Conservation (phyloP, 176 grass and related monocot species). For the Carex littledalei region DNA sequence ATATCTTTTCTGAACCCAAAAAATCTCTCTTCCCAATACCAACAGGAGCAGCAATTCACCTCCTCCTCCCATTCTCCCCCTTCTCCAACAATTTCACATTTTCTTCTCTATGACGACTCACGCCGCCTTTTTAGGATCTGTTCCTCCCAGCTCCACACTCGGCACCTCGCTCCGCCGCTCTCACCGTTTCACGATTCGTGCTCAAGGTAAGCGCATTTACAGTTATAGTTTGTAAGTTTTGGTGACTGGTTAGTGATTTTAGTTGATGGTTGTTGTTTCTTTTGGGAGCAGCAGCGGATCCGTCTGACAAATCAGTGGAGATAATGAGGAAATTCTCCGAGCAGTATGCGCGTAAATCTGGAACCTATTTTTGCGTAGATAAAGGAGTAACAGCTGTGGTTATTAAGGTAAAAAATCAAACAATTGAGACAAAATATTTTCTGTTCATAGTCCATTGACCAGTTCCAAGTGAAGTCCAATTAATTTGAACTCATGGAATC, state of each 20-base stretch:
- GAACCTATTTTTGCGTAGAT: slow-evolving; percentile 80
- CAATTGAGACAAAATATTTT: not conserved
- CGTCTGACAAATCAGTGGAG: slow-evolving; percentile 73
- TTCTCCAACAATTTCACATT: not conserved
- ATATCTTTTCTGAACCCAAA: slow-evolving; percentile 7
- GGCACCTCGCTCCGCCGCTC: not conserved
- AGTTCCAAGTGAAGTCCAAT: not conserved
- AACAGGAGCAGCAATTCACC: not conserved
- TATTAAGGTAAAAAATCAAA: slow-evolving; percentile 50
- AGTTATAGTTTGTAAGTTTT: not conserved
- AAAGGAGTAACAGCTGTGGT: slow-evolving; percentile 93
- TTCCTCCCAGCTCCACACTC: not conserved
- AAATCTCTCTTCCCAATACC: slow-evolving; percentile 16
- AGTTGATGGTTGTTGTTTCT: not conserved
- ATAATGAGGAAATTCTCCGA: slow-evolving; percentile 99
- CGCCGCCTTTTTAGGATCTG: slow-evolving; percentile 7
- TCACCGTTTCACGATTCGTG: slow-evolving; percentile 6
- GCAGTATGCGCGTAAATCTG: slow-evolving; percentile 81
- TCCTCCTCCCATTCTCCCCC: not conserved
- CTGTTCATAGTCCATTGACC: not conserved
- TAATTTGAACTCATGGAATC: not conserved
- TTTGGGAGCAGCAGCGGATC: slow-evolving; percentile 27
- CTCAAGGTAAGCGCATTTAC: not conserved
- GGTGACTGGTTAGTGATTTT: not conserved
- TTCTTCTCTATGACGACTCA: slow-evolving; percentile 20